A percentile compares a stretch with the other conserved stretches of the same genome.
Conservation (phyloP, 371 early-diverging fungal species). For the Capillidium heterosporum region DNA sequence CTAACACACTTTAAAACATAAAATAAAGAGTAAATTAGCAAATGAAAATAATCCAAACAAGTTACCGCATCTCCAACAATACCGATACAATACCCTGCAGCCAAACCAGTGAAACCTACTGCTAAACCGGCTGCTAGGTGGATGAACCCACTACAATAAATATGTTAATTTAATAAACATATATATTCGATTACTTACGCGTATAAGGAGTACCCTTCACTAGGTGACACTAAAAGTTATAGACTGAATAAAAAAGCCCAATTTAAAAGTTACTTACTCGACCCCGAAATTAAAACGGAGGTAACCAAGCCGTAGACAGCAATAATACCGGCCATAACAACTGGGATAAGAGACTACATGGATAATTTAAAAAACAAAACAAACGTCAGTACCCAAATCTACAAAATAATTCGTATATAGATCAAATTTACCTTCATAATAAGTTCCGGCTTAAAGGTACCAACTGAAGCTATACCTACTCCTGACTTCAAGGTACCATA, state of each 20-base stretch:
- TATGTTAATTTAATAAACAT: not conserved
- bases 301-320: conserved; percentile 95
- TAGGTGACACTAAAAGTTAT: conserved; percentile 10
- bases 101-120: conserved; percentile 84
- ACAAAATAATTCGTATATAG: not conserved
- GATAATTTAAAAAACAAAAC: not conserved
- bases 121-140: conserved; percentile 86
- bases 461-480: conserved; percentile 86
- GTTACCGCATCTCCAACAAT: conserved; percentile 83
- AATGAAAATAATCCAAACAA: conserved; percentile 6
- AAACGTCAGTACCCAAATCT: not conserved
- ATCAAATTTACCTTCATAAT: conserved; percentile 53
- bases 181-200: conserved; percentile 8
- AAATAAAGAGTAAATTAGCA: conserved; percentile 2
- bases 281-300: conserved; percentile 73
- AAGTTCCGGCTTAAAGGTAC: conserved; percentile 85
- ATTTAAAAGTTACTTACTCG: conserved; percentile 29
- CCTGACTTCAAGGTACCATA: conserved; percentile 97
- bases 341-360: conserved; percentile 55
- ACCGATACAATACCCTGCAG: conserved; percentile 94
- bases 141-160: conserved; percentile 40
- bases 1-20: conserved; percentile 39
- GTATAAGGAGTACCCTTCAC: conserved; percentile 9
- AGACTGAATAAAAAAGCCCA: conserved; percentile 12
- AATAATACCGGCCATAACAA: conserved; percentile 97